Base-by-base conservation (phyloP, 352 stramenopile species). In the Phytophthora kernoviae region DNA sequence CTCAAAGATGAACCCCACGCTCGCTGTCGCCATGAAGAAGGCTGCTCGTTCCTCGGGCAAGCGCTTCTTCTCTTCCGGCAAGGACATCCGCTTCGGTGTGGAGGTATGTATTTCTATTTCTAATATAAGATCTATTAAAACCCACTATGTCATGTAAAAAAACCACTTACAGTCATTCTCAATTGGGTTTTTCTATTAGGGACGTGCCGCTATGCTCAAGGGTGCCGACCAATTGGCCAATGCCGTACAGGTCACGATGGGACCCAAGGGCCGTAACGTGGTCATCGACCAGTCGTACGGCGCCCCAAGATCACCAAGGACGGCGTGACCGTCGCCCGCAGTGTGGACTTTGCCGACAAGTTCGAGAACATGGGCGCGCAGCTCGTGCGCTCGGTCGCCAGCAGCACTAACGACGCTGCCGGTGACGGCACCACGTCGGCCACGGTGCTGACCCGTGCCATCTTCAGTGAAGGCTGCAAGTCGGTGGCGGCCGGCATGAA, bases 401-500 rank as follows among this genome's bases (percentile, higher is more conserved):
- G 90, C 84, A 99, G 99, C 84, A 99, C 98, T 5, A 99, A 99
- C 83, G 98, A 99, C 73, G 90, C 97, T 42, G 98, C 98, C n/a
- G 98, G 98, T 59, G 98, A 99, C 74, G 98, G 98, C 63, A 99
- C 98, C 51, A 99, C 98, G 47, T 99, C 98, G 21, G 97, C 97
- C 52, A 99, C 98, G 11, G 97, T 99, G 40, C 76, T 99, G 24
- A 98, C 97, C 32, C 89, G 97, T 54, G 96, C 97, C 58, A 99
- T 99, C 77, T 99, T 99, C 79, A 96, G 84, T 50, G 97, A 99
- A 69, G 98, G 97, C 68, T 98, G 94, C 88, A 99, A 99, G 92
- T 96, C 93, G 40, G 98, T 99, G 32, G 98, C 98, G 2, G 98
- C 98, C 34, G 98, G 98, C 50, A 98, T 99, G 93, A 99, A 99